Evolutionary conservation across 805 yeast genomes (phyloP).

Genomic region (Ogataea nonfermentans): DNA sequence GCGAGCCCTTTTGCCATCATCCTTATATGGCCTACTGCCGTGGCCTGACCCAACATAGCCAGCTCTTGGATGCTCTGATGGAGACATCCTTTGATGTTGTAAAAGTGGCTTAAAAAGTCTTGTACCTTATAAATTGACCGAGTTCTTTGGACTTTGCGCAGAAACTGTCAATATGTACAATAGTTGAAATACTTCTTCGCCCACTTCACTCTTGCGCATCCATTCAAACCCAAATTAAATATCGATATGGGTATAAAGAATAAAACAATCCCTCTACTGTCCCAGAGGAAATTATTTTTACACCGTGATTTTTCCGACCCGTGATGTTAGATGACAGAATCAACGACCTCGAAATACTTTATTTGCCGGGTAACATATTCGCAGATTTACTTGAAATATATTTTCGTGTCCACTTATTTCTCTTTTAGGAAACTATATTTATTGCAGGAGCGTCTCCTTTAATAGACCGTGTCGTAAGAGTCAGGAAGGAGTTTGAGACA

Average conservation of each 20-base stretch:
- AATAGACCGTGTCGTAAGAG: constrained; percentile 10
- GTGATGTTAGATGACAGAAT: constrained; percentile 3
- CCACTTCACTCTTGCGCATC: constrained; percentile 1
- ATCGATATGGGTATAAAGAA: neutral
- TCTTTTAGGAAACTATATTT: constrained; percentile 8
- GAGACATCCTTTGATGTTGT: constrained; percentile 17
- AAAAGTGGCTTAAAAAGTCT: neutral
- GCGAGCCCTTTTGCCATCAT: constrained; percentile 25
- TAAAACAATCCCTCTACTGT: constrained; percentile 6
- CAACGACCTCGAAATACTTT: neutral
- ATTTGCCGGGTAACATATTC: constrained; percentile 1
- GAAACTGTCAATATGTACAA: neutral
- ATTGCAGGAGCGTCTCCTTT: constrained; percentile 14
- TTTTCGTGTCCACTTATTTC: constrained; percentile 10
- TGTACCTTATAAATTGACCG: neutral
- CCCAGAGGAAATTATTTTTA: constrained; percentile 4
- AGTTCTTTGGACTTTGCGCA: neutral
- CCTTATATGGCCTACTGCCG: constrained; percentile 26
- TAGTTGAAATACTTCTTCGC: neutral
- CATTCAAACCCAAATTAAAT: constrained; percentile 1
- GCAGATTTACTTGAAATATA: neutral
- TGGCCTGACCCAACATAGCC: constrained; percentile 14
- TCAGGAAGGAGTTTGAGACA: constrained; percentile 8
- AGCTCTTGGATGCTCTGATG: constrained; percentile 22
- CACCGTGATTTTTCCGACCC: constrained; percentile 6